Percentiles rank a stretch among this genome's conserved stretches.
Conservation (phyloP, 1,139 yeast species). For the Chernovozyma aurita region DNA sequence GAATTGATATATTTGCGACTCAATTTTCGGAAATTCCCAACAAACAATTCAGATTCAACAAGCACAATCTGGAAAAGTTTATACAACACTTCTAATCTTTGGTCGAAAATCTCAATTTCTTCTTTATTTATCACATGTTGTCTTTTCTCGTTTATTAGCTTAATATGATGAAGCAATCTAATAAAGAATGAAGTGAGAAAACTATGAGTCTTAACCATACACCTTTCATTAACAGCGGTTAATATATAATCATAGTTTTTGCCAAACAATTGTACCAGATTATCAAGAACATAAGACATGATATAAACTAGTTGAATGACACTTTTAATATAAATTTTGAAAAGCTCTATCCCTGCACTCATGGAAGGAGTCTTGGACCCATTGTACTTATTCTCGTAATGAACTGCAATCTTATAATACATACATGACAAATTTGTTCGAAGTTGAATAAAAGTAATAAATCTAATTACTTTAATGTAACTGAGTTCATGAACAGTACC, state of each 20-base stretch:
- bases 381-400: constrained; percentile 35
- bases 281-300: constrained; percentile 43
- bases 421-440: constrained; percentile 42
- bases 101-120: constrained; percentile 14
- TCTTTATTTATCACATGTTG: constrained; percentile 3
- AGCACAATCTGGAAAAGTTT: constrained; percentile 31
- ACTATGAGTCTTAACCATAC: constrained; percentile 42
- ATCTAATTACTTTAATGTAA: constrained; percentile 31
- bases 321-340: constrained; percentile 40
- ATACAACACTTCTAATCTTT: constrained; percentile 33
- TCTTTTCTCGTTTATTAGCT: constrained; percentile 25
- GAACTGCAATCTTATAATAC: constrained; percentile 40
- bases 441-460: constrained; percentile 32
- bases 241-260: constrained; percentile 36
- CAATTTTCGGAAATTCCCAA: constrained; percentile 39
- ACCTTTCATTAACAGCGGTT: constrained; percentile 37
- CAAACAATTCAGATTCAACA: constrained; percentile 41
- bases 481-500: constrained; percentile 18
- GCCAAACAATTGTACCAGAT: constrained; percentile 42
- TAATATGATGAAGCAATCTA: constrained; percentile 38
- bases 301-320: constrained; percentile 44
- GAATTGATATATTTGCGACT: constrained; percentile 39
- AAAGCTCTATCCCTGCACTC: constrained; percentile 41
- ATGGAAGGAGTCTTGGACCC: constrained; percentile 28
- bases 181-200: constrained; percentile 40